A percentile compares a stretch with the other conserved stretches of the same genome.
Evolutionary conservation across 2,329 filamentous ascomycete genomes (phyloP).

Genomic region (Xylaria sp.): DNA sequence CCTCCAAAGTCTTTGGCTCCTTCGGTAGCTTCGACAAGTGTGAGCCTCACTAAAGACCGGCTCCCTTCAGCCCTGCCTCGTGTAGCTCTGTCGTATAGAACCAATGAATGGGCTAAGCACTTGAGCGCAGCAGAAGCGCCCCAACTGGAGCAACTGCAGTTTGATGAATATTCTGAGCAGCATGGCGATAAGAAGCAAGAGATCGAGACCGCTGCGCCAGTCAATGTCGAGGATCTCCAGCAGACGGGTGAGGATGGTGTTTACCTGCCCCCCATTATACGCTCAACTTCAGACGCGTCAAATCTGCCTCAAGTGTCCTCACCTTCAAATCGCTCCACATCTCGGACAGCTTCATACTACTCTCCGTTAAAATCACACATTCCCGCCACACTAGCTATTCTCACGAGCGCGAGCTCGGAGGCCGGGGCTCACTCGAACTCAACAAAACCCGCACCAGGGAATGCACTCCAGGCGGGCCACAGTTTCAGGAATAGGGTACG

Average conservation of each 20-base stretch:
- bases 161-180: conserved; percentile 56
- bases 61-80: conserved; percentile 79
- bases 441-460: conserved; percentile 21
- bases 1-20: conserved; percentile 52
- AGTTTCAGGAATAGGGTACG: conserved; percentile 43
- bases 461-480: conserved; percentile 36
- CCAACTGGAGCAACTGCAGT: conserved; percentile 69
- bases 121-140: conserved; percentile 80
- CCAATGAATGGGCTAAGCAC: conserved; percentile 97
- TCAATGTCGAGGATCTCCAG: conserved; percentile 72
- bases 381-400: conserved; percentile 30
- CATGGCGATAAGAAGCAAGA: conserved; percentile 45
- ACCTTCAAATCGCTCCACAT: conserved; percentile 38
- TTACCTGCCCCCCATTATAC: conserved; percentile 53
- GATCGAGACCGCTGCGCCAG: conserved; percentile 67
- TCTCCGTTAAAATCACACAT: conserved; percentile 30
- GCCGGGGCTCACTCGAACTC: not conserved
- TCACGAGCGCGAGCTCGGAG: conserved; percentile 24
- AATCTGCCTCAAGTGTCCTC: conserved; percentile 36
- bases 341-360: conserved; percentile 38
- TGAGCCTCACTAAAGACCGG: conserved; percentile 67
- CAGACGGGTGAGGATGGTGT: conserved; percentile 68
- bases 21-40: conserved; percentile 45
- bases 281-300: conserved; percentile 48
- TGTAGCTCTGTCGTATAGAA: conserved; percentile 84